Evolutionary conservation across 2,329 filamentous ascomycete species (phyloP), one percentile per base, ranked within the genome.

Genomic region (Calonectria fujianensis): DNA sequence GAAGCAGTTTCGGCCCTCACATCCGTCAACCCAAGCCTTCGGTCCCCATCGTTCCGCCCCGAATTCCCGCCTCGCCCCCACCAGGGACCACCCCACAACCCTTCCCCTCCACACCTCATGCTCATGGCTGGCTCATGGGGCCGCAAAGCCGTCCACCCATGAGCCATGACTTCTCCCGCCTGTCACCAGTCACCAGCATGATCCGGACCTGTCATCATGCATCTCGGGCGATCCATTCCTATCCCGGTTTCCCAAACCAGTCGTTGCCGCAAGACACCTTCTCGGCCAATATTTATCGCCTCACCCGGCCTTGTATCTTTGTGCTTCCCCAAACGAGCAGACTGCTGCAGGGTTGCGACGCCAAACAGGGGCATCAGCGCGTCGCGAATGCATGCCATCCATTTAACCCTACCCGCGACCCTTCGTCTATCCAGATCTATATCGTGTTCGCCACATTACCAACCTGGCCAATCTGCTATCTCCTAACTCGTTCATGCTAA

Each of bases 11-110:
- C 80, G 80, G 80, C 75, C 80, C 80, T 81, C 73, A 72, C 80
- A 81, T 81, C 80, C 80, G 80, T 70, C 74, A 65, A 72, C 75
- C 68, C 75, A 74, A 74, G 72, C 71, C 74, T 73, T 80, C 67
- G 71, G 68, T 48, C 69, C 59, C 71, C 64, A 72, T 72, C 64
- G 65, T 66, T 79, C 79, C 80, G 80, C 78, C 80, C 80, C 80
- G 80, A 81, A 77, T 78, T 77, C 76, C 80, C 80, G 80, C 76
- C 69, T 70, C 61, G 69, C 73, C 78, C 76, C 80, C 77, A 80
- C 75, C 80, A 67, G 64, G 37, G 37, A 52, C 3, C 48, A 27
- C 41, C 69, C 73, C 57, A 65, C 63, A 45, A 48, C 20, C 32
- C 29, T 68, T 50, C 68, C 63, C 63, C 73, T 67, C 54, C 69